Base-by-base conservation (phyloP, 75 land plant genomes). In the Picea glauca region DNA sequence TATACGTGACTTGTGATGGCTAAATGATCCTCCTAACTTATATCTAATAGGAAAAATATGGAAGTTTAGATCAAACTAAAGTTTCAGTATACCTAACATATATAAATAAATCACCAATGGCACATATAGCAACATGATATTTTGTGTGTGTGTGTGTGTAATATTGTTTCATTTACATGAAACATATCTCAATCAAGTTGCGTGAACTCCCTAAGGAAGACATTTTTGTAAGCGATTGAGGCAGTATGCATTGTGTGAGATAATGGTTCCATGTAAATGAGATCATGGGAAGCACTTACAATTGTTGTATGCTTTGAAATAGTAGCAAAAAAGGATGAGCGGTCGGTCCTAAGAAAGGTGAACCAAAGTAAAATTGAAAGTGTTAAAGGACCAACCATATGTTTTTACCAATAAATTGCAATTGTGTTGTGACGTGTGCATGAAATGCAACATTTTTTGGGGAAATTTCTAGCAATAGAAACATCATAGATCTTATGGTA, bases 101-200 rank as follows among this genome's bases (percentile, higher is more conserved):
- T 35, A 35, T 35, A 61, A n/a, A 3, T 0, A 61, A 61, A 61
- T 1, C 62, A 61, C 57, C 14, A 21, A 33, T 64, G 18, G 74
- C 21, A 61, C 68, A 15, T 5, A 9, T 8, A 58, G 23, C 13
- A 79, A 33, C 17, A 54, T 35, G 26, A n/a, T 63, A 72, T 30
- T 6, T 4, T 40, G n/a, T 18, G 2, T 75, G 65, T 18, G 20
- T 18, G 20, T 57, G 20, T 32, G 13, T 40, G 79, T 4, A 18
- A 72, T 13, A 38, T 15, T 50, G 46, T 32, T 46, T 14, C 6
- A 59, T 38, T 77, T 74, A 84, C 88, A 20, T 91, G 93, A 79
- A 90, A 93, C 95, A 93, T 90, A 83, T 93, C 95, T 92, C 94
- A 92, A 77, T 92, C 92, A n/a, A 92, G 92, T 60, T 85, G 94